Conservation (phyloP, 2,329 filamentous ascomycete species). For the Clarireedia sp. region DNA sequence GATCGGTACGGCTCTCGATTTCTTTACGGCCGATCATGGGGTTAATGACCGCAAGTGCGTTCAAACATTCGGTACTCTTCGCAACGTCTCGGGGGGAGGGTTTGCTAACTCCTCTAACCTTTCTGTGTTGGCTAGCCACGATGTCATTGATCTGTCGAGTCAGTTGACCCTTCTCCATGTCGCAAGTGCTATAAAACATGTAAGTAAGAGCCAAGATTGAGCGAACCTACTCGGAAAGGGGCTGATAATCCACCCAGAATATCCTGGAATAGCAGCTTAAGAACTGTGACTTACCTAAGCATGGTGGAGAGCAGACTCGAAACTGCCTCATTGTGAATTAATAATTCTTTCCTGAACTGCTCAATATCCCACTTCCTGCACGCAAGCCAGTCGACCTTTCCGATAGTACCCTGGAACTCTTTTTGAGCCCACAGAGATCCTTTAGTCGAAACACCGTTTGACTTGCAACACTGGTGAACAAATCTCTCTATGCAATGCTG, state of each 20-base stretch:
- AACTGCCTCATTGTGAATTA: constrained; percentile 5
- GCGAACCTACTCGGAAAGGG: not conserved
- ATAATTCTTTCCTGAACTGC: constrained; percentile 7
- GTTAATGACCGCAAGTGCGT: constrained; percentile 7
- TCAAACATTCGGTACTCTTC: constrained; percentile 1
- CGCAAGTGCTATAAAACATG: not conserved
- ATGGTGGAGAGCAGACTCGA: constrained; percentile 1
- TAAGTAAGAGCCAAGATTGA: not conserved
- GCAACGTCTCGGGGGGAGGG: not conserved
- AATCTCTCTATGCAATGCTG: constrained; percentile 8
- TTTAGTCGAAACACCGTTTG: constrained; percentile 4
- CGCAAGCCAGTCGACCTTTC: constrained; percentile 3
- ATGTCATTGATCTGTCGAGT: constrained; percentile 8
- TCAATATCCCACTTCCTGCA: constrained; percentile 8
- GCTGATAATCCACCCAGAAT: not conserved
- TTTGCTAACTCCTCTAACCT: not conserved
- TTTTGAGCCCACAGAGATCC: constrained; percentile 7
- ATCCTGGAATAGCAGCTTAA: not conserved
- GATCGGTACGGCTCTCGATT: constrained; percentile 8
- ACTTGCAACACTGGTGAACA: constrained; percentile 6
- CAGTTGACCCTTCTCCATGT: constrained; percentile 5
- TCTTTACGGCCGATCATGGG: not conserved
- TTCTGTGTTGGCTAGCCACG: constrained; percentile 8
- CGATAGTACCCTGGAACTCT: constrained; percentile 4
- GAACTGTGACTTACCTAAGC: not conserved